Evolutionary conservation across 2,329 filamentous ascomycete genomes (phyloP).

Genomic region (Dryadomyces sulphureus): DNA sequence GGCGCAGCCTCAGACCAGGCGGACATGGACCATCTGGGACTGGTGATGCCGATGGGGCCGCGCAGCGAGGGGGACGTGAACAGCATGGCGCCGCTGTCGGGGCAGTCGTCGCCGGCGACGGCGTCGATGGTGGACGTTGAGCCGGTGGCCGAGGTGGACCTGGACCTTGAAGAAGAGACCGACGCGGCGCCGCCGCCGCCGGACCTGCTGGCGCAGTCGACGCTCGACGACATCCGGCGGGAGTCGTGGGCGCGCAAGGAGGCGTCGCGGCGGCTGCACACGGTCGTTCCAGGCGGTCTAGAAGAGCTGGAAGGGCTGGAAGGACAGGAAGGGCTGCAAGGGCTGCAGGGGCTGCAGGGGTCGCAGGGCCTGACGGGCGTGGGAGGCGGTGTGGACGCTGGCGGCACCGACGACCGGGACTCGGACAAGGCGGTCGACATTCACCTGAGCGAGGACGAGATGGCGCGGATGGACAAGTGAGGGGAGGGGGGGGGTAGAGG

Average conservation of each 20-base stretch:
- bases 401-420: slow-evolving; percentile 17
- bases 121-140: background rate
- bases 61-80: background rate
- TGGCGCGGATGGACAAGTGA: slow-evolving; percentile 4
- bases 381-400: too few species aligned
- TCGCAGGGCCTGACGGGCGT: too few species aligned
- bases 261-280: slow-evolving; percentile 23
- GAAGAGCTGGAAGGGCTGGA: background rate
- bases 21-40: slow-evolving; percentile 8
- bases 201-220: slow-evolving; percentile 10
- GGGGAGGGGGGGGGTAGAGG: background rate
- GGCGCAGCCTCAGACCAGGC: slow-evolving; percentile 5
- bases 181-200: slow-evolving; percentile 11
- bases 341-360: too few species aligned
- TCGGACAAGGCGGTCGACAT: slow-evolving; percentile 35
- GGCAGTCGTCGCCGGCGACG: background rate
- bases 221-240: slow-evolving; percentile 17
- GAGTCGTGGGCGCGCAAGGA: slow-evolving; percentile 21
- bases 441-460: slow-evolving; percentile 27
- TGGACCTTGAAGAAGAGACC: background rate
- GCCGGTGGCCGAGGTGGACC: background rate
- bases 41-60: background rate
- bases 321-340: too few species aligned
- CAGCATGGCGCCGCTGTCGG: background rate
- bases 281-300: slow-evolving; percentile 17